phyloP scores from a whole-genome alignment of 2,329 filamentous ascomycete genomes.

The Monosporascus sp. region DNA sequence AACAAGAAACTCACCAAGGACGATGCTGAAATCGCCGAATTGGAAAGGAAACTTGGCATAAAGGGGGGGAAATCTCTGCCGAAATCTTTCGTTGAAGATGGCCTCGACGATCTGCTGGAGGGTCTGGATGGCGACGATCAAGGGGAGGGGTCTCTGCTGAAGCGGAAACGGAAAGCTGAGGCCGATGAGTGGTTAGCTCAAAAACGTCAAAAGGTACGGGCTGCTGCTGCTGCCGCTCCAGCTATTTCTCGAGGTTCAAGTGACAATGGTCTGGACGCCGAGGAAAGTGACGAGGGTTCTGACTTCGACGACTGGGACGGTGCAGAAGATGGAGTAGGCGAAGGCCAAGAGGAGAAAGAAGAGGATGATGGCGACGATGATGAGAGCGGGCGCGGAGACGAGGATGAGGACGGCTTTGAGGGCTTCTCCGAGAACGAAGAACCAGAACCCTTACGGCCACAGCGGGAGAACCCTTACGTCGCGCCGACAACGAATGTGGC shows the following conservation, averaged over 20 bases:
- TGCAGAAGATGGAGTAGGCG: slow-evolving; percentile 20
- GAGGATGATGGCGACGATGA: slow-evolving; percentile 22
- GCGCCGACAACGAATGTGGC: slow-evolving; percentile 56
- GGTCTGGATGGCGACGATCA: slow-evolving; percentile 56
- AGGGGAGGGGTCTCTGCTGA: slow-evolving; percentile 45
- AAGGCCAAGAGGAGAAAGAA: slow-evolving; percentile 22
- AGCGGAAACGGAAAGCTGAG: slow-evolving; percentile 56
- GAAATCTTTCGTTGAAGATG: slow-evolving; percentile 74
- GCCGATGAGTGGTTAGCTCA: slow-evolving; percentile 56
- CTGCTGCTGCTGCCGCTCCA: slow-evolving; percentile 8
- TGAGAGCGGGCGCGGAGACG: slow-evolving; percentile 29
- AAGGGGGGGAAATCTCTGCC: slow-evolving; percentile 69
- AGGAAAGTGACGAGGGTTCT: slow-evolving; percentile 16
- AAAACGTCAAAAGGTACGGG: slow-evolving; percentile 47
- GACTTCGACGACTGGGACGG: slow-evolving; percentile 9
- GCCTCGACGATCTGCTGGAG: slow-evolving; percentile 71
- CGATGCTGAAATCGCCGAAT: slow-evolving; percentile 78
- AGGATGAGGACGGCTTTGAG: slow-evolving; percentile 31
- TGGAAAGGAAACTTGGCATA: slow-evolving; percentile 85
- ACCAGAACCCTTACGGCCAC: slow-evolving; percentile 34
- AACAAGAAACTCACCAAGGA: slow-evolving; percentile 69
- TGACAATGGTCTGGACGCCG: too few species aligned
- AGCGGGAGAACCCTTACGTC: slow-evolving; percentile 83
- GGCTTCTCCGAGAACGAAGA: slow-evolving; percentile 33
- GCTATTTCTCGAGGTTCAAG: too few species aligned